Base-by-base conservation (phyloP, 495 filamentous ascomycete genomes). In the Friedmanniomyces endolithicus region DNA sequence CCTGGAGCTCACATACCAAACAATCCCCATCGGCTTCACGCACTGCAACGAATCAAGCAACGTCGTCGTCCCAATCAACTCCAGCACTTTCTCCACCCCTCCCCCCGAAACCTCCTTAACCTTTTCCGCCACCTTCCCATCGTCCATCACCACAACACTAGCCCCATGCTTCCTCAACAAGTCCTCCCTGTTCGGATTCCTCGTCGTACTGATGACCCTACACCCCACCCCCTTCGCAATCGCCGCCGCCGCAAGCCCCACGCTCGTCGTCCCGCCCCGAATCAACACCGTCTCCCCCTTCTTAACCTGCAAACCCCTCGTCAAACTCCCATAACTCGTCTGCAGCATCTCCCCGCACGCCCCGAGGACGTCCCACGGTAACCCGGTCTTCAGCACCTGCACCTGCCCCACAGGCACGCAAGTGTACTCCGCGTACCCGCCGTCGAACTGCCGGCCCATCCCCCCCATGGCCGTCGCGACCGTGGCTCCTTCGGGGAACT, bases 361-460 rank as follows among this genome's bases (percentile, higher is more conserved):
- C 14, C 75, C 78, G 0, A 79, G 52, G 1, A 67, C 61, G 44
- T 67, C 70, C 71, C 76, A 76, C 8, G 57, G 53, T 17, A 75
- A 35, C 17, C 56, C 56, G 22, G 65, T 67, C 37, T 70, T 60
- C 9, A 78, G 46, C 19, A 62, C 62, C 57, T 73, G 72, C 19
- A 74, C 67, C 53, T 78, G 72, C 8, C 53, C 63, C 12, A 63
- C 69, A 0, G 74, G 68, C 0, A 74, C 72, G 48, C 66, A 69
- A 7, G 71, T 74, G 50, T 76, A 79, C 61, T 80, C 76, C 0
- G 77, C 77, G 59, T 78, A 81, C 0, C 72, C 73, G n/a, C 76
- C 76, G 59, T 77, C 71, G 47, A 76, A 75, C 17, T 62, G 49
- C 11, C 77, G 48, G 0, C 74, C 75, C 64, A 81, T 68, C 0